phyloP scores from a whole-genome alignment of 2,329 filamentous ascomycete genomes.

The Venturia aucupariae region DNA sequence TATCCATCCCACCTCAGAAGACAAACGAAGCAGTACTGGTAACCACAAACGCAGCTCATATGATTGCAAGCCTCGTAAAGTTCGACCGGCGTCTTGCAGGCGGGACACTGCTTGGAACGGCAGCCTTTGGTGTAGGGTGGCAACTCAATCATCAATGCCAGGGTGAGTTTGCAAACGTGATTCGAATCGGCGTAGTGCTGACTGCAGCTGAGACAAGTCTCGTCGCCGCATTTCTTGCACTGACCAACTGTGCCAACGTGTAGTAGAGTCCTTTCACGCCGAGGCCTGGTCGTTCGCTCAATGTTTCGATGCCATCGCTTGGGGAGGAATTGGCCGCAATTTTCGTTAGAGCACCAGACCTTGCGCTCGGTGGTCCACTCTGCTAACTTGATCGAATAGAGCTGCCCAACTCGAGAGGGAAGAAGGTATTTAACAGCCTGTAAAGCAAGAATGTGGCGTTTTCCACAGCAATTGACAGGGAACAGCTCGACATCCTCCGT shows the following conservation, averaged over 20 bases:
- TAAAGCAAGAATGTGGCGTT: neutral
- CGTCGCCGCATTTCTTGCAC: neutral
- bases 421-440: neutral
- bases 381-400: neutral
- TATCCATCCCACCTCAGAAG: slow-evolving; percentile 11
- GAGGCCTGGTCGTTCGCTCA: neutral
- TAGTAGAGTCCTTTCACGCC: neutral
- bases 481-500: neutral
- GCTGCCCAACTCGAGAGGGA: neutral
- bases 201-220: neutral
- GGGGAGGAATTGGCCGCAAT: neutral
- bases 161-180: neutral
- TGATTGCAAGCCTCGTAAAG: slow-evolving; percentile 18
- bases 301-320: neutral
- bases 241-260: neutral
- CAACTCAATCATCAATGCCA: slow-evolving; percentile 4
- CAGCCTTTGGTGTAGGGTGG: slow-evolving; percentile 15
- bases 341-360: neutral
- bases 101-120: slow-evolving; percentile 18
- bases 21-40: slow-evolving; percentile 19
- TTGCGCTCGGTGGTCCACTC: neutral
- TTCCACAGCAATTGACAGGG: slow-evolving; percentile 4
- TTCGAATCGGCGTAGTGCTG: neutral
- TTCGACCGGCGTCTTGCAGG: slow-evolving; percentile 17
- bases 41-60: slow-evolving; percentile 16